These are phyloP conservation scores for Chiua virens DNA, from an alignment of 768 basidiomycete genomes.

Conservation along the genomic window DNA sequence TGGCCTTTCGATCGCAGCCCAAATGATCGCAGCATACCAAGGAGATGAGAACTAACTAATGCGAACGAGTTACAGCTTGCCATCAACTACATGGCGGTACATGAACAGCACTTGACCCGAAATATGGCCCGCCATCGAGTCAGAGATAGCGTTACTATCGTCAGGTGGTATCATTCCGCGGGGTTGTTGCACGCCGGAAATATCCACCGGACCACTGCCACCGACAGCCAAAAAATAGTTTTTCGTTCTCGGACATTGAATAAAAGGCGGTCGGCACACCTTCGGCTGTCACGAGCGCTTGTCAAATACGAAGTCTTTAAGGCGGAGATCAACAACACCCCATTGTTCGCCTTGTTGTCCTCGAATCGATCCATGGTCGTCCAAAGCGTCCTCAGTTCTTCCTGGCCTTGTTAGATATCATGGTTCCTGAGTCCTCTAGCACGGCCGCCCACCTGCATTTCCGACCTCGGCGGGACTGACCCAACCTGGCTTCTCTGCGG, in stretches of 20 bases:
- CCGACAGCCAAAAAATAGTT: neutral
- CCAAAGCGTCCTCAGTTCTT: neutral
- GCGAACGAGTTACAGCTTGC: too few relatives aligned
- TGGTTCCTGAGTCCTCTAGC: slow-evolving; percentile 5
- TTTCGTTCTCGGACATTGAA: neutral
- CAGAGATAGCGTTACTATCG: neutral
- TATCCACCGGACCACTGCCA: neutral
- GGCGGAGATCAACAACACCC: neutral
- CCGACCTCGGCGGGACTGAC: slow-evolving; percentile 25
- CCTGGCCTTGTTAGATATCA: slow-evolving; percentile 2
- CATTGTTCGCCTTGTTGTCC: too few relatives aligned
- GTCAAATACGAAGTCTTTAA: neutral
- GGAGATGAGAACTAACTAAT: too few relatives aligned
- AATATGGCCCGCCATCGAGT: too few relatives aligned
- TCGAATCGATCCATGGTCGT: too few relatives aligned
- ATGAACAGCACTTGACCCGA: neutral
- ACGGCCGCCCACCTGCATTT: slow-evolving; percentile 12
- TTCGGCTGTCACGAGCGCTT: neutral
- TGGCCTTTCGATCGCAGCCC: neutral
- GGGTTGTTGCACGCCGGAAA: neutral
- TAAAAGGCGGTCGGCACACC: neutral
- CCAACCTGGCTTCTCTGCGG: neutral
- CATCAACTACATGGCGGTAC: neutral
- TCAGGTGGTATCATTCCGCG: slow-evolving; percentile 4
- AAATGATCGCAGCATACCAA: neutral